phyloP scores from a whole-genome alignment of 495 filamentous ascomycete species.

The Penicillium dipodomyicola region DNA sequence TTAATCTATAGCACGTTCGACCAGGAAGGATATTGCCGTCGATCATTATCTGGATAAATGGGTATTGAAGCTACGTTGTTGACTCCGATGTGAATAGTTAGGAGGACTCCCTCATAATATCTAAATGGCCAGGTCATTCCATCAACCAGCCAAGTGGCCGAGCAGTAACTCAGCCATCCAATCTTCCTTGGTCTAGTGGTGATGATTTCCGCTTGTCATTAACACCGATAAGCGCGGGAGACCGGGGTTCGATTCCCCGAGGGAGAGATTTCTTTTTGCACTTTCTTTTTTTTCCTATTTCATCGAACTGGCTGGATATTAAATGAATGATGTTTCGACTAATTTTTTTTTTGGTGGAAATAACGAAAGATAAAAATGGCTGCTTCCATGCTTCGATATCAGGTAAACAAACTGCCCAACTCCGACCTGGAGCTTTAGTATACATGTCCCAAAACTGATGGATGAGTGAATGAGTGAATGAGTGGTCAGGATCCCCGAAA shows the following conservation, averaged over 20 bases:
- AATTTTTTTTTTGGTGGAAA: background rate
- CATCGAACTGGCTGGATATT: background rate
- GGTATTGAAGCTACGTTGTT: background rate
- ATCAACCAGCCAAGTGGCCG: conserved; percentile 29
- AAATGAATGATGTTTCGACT: background rate
- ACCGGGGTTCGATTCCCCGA: conserved; percentile 56
- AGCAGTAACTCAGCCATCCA: conserved; percentile 24
- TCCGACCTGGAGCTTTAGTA: background rate
- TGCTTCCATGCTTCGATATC: background rate
- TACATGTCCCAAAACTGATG: background rate
- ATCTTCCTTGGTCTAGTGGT: conserved; percentile 48
- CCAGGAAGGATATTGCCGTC: background rate
- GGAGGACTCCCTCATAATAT: background rate
- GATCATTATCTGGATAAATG: background rate
- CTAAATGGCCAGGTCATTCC: no score
- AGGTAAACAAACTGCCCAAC: background rate
- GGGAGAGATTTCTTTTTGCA: conserved; percentile 34
- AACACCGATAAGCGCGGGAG: conserved; percentile 37
- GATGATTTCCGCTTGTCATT: conserved; percentile 55
- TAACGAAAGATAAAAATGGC: background rate
- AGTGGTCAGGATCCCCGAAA: background rate
- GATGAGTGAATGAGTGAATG: conserved; percentile 1
- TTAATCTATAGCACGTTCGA: background rate
- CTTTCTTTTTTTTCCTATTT: background rate
- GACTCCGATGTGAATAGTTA: background rate